These are phyloP conservation scores for Polyporus tsugae DNA, from an alignment of 1,284 basidiomycete genomes.

Conservation along the genomic window DNA sequence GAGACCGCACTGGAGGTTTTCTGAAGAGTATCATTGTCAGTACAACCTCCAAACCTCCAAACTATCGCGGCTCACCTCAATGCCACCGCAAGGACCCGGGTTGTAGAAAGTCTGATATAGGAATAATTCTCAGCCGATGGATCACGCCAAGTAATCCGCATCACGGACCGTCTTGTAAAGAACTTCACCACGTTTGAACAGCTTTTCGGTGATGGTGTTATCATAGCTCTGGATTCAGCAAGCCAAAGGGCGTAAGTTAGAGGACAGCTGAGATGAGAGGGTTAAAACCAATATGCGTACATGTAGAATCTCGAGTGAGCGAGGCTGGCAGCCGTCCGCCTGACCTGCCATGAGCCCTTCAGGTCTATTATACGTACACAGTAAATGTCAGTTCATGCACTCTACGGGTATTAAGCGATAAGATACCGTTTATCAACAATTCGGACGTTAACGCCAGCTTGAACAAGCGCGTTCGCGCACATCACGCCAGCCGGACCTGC, in stretches of 20 bases:
- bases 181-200: slow-evolving; percentile 70
- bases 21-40: background rate
- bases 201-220: slow-evolving; percentile 58
- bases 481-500: slow-evolving; percentile 68
- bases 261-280: no score
- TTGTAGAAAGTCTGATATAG: slow-evolving; percentile 72
- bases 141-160: background rate
- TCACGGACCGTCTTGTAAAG: slow-evolving; percentile 70
- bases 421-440: slow-evolving; percentile 72
- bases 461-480: slow-evolving; percentile 69
- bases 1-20: slow-evolving; percentile 39
- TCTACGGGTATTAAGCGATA: background rate
- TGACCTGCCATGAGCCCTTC: slow-evolving; percentile 70
- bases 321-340: slow-evolving; percentile 82
- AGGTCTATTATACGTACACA: slow-evolving; percentile 49
- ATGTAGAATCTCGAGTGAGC: slow-evolving; percentile 82
- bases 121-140: no score
- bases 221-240: slow-evolving; percentile 69
- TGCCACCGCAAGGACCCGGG: slow-evolving; percentile 65
- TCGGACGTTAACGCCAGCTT: slow-evolving; percentile 65
- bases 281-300: slow-evolving; percentile 40
- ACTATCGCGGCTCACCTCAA: slow-evolving; percentile 52
- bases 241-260: background rate
- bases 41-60: no score
- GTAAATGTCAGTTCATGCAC: background rate